Conservation (phyloP, 106 monocot genomes). For the Apostasia ramifera region DNA sequence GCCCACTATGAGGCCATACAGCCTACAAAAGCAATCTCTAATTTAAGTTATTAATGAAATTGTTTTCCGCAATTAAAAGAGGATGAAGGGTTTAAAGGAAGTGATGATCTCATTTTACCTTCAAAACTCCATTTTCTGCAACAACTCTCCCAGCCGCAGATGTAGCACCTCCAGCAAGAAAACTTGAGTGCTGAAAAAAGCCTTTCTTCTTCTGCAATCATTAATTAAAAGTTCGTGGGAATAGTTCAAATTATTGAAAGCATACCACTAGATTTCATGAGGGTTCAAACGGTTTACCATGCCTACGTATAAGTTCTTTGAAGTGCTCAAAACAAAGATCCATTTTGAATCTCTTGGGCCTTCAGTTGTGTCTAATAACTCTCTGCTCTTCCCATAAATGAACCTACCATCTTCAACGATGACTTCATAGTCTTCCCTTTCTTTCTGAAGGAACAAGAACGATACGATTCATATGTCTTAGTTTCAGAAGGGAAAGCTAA, state of each 20-base stretch:
- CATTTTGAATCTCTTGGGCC: constrained; percentile 14
- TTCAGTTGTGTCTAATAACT: constrained; percentile 4
- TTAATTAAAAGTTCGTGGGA: background rate
- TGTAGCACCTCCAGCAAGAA: constrained; percentile 89
- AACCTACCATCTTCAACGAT: constrained; percentile 20
- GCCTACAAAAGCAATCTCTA: constrained; percentile 33
- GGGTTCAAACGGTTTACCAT: background rate
- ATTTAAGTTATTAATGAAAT: background rate
- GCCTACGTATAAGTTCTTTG: constrained; percentile 11
- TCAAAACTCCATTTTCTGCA: constrained; percentile 60
- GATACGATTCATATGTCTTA: background rate
- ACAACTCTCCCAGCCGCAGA: constrained; percentile 88
- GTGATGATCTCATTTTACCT: constrained; percentile 32
- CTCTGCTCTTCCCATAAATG: constrained; percentile 11
- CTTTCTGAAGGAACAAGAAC: constrained; percentile 44
- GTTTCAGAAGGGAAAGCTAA: background rate
- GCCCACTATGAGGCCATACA: constrained; percentile 93
- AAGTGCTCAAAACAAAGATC: constrained; percentile 25
- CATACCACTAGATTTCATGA: background rate
- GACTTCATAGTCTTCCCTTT: constrained; percentile 44
- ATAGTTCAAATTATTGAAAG: background rate
- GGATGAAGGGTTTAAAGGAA: background rate
- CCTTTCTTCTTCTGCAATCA: constrained; percentile 80
- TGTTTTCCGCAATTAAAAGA: background rate
- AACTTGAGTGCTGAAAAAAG: constrained; percentile 90